Evolutionary conservation across 345 rosid species (phyloP), one percentile per base, ranked within the genome.

Genomic region (Rhizophora mangle): DNA sequence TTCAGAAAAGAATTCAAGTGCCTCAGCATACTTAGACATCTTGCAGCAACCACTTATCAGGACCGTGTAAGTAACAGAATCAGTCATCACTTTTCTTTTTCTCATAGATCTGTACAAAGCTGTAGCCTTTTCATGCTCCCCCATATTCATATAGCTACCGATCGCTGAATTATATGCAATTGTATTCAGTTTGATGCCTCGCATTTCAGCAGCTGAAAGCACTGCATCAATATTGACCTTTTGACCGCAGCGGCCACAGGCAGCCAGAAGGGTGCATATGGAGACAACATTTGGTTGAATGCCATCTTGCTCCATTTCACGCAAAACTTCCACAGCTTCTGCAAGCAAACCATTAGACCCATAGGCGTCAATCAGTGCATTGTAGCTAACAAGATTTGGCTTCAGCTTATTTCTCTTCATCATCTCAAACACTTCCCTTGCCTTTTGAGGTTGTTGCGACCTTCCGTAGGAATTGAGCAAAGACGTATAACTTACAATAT

Each of bases 391-490:
- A 75, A 89, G 69, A 77, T 88, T 91, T 65, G 98, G 96, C 78
- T 85, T 91, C 79, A 71, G 69, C 68, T 83, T 89, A 51, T 83
- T 76, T 68, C 76, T 81, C 82, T 82, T 93, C 90, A 91, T 91
- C 89, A 80, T 76, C 58, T 80, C 71, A 70, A 93, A 93, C 29
- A 93, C 85, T 78, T 84, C 84, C 69, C 85, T 87, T 49, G 98
- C 96, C 73, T 88, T 88, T 64, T 57, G 72, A 57, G 98, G 96
- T 72, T 86, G 89, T 26, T 75, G 76, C 65, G 98, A 89, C 82
- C 97, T 85, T 75, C 98, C 98, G 74, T 91, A 91, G 52, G 97
- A 89, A 82, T 86, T 89, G 36, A 93, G 92, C 70, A 93, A 84
- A 72, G 91, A 83, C 26, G 97, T 91, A 70, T 85, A 91, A 27